Evolutionary conservation across 2,329 filamentous ascomycete genomes (phyloP), one percentile per base, ranked within the genome.

Genomic region (Cercospora citrullina): DNA sequence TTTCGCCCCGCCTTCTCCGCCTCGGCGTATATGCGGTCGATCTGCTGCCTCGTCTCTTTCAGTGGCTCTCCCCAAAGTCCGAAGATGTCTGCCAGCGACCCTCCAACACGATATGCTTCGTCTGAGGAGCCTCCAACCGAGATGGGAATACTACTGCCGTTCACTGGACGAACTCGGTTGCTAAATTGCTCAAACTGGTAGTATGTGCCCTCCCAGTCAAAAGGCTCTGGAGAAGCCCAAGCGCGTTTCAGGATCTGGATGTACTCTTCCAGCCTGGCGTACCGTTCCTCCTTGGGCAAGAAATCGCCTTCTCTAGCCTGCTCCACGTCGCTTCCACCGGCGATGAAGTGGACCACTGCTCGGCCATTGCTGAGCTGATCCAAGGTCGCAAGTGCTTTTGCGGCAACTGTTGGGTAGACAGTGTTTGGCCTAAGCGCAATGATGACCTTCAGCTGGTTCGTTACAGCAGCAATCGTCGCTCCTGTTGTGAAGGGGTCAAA

Each of bases 31-130:
- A 89, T 85, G 21, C 83, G 82, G 69, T 87, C 85, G 71, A 89
- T 87, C 75, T 89, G 87, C 72, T 89, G 81, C 77, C 86, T 86
- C 0, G 87, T 89, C 74, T 89, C 87, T 77, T 88, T 87, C 1
- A 89, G 79, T 1, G 87, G 87, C 73, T 89, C 87, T 10, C 87
- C 87, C 87, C 87, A 89, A 4, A 89, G 83, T 0, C 87, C 87
- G 69, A 89, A 89, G 72, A 89, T 89, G 69, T 89, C 87, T 30
- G 83, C 87, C 2, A 88, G 80, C 0, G 83, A 79, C 30, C 87
- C 87, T 26, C 87, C 87, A 45, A 88, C 80, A 23, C 86, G 84
- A 76, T 89, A 89, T 0, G 87, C 87, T 4, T 85, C 86, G 18
- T 84, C 82, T 0, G 86, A 88, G 0, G 85, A 87, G 0, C 87